Percentiles rank a stretch among this genome's conserved stretches.
These are phyloP conservation scores for Leucosporidium yakuticum DNA, from an alignment of 768 basidiomycete genomes.

Conservation along the genomic window DNA sequence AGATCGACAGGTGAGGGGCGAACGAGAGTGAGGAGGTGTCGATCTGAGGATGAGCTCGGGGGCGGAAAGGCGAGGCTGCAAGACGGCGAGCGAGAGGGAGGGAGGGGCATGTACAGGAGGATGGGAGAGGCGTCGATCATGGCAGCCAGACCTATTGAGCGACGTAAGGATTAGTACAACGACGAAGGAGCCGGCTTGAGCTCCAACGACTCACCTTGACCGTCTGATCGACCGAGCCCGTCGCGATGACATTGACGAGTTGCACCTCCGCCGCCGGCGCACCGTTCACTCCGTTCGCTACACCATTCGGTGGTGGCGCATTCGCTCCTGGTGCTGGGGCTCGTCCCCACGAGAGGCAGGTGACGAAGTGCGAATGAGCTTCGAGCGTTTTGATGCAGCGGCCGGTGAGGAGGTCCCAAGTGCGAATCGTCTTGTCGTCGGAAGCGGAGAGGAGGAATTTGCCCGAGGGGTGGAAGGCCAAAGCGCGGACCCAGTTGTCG, in stretches of 20 bases:
- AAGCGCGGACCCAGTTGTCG: slow-evolving; percentile 83
- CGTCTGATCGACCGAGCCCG: slow-evolving; percentile 50
- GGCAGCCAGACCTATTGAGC: too few species aligned
- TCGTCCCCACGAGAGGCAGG: slow-evolving; percentile 39
- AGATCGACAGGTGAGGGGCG: too few species aligned
- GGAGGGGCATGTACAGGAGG: too few species aligned
- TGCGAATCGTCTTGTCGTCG: slow-evolving; percentile 82
- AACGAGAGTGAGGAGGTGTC: too few species aligned
- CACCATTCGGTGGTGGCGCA: slow-evolving; percentile 12
- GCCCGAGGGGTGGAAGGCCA: slow-evolving; percentile 83
- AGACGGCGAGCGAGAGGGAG: too few species aligned
- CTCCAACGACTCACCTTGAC: slow-evolving; percentile 24
- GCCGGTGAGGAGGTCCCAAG: slow-evolving; percentile 83
- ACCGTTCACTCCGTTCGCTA: slow-evolving; percentile 19
- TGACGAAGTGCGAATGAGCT: slow-evolving; percentile 62
- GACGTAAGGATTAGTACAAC: too few species aligned
- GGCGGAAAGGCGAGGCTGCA: too few species aligned
- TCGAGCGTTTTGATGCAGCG: slow-evolving; percentile 80
- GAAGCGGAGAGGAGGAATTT: slow-evolving; percentile 85
- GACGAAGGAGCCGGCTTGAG: too few species aligned
- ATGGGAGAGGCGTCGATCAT: too few species aligned
- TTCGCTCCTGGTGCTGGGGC: slow-evolving; percentile 17
- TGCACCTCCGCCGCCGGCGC: slow-evolving; percentile 35
- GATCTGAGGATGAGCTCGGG: too few species aligned
- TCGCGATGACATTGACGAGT: slow-evolving; percentile 51